Base-by-base conservation (phyloP, 805 yeast genomes). In the Ogataea wickerhamii region DNA sequence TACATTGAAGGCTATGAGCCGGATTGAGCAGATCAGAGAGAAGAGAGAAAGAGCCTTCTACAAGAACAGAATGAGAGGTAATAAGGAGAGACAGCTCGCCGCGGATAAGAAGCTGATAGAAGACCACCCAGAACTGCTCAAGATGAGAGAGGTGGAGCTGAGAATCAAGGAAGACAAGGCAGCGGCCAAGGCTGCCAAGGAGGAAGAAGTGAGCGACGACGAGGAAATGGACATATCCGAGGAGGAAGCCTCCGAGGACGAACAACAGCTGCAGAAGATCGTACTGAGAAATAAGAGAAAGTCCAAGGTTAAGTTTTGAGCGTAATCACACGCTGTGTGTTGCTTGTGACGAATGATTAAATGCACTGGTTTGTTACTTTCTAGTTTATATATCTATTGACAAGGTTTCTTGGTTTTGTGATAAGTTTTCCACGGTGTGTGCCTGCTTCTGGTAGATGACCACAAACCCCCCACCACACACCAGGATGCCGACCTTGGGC, bases 51-150 rank as follows among this genome's bases (percentile, higher is more conserved):
- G 95, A 61, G 97, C 98, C 12, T 93, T 93, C 88, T 93, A 87
- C 74, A 91, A 89, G 87, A 88, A 89, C 72, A 85, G 98, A 80
- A 93, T 93, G 98, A 87, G 85, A 67, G 97, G 96, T 48, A 93
- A 93, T 71, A 85, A 81, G 67, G 96, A 85, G 52, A 78, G 80
- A 64, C 84, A 85, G 64, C 73, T 87, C 58, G 87, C 80, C 38
- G 72, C 83, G 41, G 98, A 93, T 68, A 80, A 80, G 69, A 87
- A 87, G 67, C 74, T 93, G 60, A 93, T 93, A 34, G 96, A 82
- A 60, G 70, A 77, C 41, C 78, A 93, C 69, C 96, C 96, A 52
- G 95, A 85, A 61, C 71, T 91, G 61, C 74, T 93, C 68, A 84
- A 78, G 65, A 79, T 87, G 76, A 85, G 97, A 73, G 97, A 88